These are phyloP conservation scores for Euphorbia schlechtendalii DNA, from an alignment of 441 rosid species.

Conservation along the genomic window DNA sequence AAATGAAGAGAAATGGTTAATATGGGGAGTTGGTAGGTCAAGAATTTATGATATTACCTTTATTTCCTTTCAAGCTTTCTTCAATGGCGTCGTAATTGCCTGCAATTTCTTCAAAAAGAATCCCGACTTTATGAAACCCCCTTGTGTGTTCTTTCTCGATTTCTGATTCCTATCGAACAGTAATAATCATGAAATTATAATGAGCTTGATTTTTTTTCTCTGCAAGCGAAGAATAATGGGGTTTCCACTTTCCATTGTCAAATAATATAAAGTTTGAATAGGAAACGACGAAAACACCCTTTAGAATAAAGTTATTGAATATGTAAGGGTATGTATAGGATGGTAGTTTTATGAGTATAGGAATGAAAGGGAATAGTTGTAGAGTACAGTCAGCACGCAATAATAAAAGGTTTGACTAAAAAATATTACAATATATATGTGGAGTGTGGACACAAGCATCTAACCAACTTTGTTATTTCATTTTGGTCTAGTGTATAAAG, in stretches of 20 bases:
- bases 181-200: not conserved
- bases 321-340: not conserved
- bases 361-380: not conserved
- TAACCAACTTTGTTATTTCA: not conserved
- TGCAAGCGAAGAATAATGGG: not conserved
- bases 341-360: not conserved
- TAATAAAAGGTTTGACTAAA: slow-evolving; percentile 12
- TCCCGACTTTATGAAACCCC: not conserved
- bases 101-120: slow-evolving; percentile 2
- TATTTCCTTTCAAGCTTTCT: not conserved
- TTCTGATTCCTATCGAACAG: not conserved
- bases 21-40: slow-evolving; percentile 3
- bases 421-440: not conserved
- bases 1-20: not conserved
- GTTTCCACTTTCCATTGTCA: not conserved
- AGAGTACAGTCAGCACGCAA: slow-evolving; percentile 18
- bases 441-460: slow-evolving; percentile 4
- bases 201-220: not conserved
- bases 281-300: slow-evolving; percentile 11
- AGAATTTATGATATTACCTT: slow-evolving; percentile 13
- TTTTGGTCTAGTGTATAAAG: too few species aligned
- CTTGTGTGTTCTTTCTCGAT: not conserved
- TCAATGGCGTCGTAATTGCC: slow-evolving; percentile 2
- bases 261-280: not conserved
- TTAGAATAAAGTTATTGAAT: too few species aligned